phyloP scores from a whole-genome alignment of 139 green algal species.

The Klebsormidium nitens region DNA sequence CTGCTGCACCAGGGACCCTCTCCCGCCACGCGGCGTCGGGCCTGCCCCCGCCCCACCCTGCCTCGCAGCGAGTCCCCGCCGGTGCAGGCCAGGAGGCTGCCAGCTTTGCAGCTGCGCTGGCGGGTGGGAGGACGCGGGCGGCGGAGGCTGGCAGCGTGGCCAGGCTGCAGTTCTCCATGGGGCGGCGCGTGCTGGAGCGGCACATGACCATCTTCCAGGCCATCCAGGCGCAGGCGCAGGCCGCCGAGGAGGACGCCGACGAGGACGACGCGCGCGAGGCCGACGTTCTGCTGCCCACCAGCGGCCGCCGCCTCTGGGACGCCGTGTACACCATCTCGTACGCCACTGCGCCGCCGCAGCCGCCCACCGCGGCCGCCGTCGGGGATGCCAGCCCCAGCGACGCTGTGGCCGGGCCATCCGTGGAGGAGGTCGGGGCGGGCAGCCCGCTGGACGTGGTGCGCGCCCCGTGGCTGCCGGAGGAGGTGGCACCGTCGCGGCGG shows the following conservation, averaged over 20 bases:
- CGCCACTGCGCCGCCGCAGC: background rate
- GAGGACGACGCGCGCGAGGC: conserved; percentile 10
- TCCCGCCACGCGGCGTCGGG: too few species aligned
- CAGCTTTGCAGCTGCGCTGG: background rate
- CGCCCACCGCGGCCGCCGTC: too few species aligned
- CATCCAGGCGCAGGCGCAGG: conserved; percentile 46
- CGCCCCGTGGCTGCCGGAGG: too few species aligned
- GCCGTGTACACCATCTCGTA: conserved; percentile 83
- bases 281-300: conserved; percentile 8
- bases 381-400: too few species aligned
- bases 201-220: conserved; percentile 81
- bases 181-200: conserved; percentile 42
- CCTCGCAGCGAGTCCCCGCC: background rate
- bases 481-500: too few species aligned
- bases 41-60: too few species aligned
- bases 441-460: too few species aligned
- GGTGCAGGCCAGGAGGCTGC: background rate
- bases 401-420: too few species aligned
- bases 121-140: background rate
- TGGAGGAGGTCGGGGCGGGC: too few species aligned
- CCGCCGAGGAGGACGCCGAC: conserved; percentile 9
- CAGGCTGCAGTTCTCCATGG: conserved; percentile 64
- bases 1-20: conserved; percentile 5
- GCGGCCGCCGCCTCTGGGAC: conserved; percentile 64
- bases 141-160: background rate